Evolutionary conservation across 129 eudicot genomes (phyloP).

Genomic region (Chrysanthemum makinoi): DNA sequence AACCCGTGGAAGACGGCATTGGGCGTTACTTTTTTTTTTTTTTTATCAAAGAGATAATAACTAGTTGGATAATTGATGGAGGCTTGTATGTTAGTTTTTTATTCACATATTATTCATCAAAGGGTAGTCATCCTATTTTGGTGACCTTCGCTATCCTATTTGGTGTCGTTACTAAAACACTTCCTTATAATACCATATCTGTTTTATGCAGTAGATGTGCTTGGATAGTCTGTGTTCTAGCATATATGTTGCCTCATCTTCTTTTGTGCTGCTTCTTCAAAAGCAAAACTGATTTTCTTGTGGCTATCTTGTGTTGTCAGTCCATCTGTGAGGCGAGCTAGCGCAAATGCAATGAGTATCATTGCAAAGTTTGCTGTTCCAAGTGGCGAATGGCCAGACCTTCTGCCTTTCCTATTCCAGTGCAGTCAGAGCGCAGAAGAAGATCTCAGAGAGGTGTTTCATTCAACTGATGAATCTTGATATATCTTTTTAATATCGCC

Average conservation of each 20-base stretch:
- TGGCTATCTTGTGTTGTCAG: constrained; percentile 43
- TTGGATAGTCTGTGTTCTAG: constrained; percentile 17
- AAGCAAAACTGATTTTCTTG: constrained; percentile 18
- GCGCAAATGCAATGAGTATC: constrained; percentile 91
- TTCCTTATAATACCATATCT: constrained; percentile 6
- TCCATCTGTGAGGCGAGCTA: constrained; percentile 94
- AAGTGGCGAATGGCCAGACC: constrained; percentile 92
- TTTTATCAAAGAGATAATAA: no score
- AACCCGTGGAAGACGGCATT: no score
- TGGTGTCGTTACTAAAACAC: not conserved
- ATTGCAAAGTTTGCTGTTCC: constrained; percentile 92
- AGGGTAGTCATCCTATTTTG: no score
- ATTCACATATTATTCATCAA: no score
- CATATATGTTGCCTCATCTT: constrained; percentile 5
- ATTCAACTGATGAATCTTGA: not conserved
- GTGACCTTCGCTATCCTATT: not conserved
- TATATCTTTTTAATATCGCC: not conserved
- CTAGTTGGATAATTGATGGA: no score
- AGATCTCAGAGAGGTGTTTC: constrained; percentile 84
- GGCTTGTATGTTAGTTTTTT: no score
- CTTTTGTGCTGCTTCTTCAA: constrained; percentile 11
- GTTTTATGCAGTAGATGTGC: not conserved
- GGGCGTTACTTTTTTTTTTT: no score
- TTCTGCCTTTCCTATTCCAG: constrained; percentile 78
- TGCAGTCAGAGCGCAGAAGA: constrained; percentile 92